Base-by-base conservation (phyloP, 192 early-diverging fungal species). In the Dissophora globulifera region DNA sequence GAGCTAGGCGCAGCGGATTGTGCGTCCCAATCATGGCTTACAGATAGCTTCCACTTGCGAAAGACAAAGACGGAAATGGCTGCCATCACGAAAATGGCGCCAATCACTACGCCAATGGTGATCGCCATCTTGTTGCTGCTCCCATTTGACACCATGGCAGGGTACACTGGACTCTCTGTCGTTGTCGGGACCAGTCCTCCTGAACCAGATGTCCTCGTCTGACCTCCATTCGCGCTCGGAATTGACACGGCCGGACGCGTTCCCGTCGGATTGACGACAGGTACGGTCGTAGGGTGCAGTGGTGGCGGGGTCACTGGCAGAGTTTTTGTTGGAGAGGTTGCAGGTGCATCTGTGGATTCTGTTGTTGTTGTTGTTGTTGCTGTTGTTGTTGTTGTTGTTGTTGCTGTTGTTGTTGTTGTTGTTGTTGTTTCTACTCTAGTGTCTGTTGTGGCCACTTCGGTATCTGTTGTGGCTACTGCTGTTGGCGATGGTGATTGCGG, bases 31-130 rank as follows among this genome's bases (percentile, higher is more conserved):
- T 13, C 38, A 10, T 45, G 4, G 46, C 55, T 52, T 79, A 79
- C 74, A 27, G 67, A 62, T 4, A 75, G 51, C 17, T 79, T 79
- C 57, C 65, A 72, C 19, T 79, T 79, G n/a, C 69, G 58, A 43
- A 75, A 79, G 58, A 79, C 47, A 62, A 65, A 79, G 40, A 79
- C 65, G 26, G 51, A 65, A n/a, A 78, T 78, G 12, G 51, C 59
- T 2, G 31, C 75, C 10, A 46, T 58, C 7, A 66, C 41, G 8
- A 78, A 58, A 33, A 78, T 29, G 0, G 66, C 58, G 3, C 58
- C 75, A 35, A 78, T 32, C 2, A 53, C 75, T 9, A 72, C 67
- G 4, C 74, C 74, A 26, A 70, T 65, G 0, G 70, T 79, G 15
- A 78, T 72, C 3, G 26, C 69, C 1, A 55, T 46, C 49, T 64